These are phyloP conservation scores for Trichopus zeylanicus DNA, from an alignment of 116 monocot species.

Conservation along the genomic window DNA sequence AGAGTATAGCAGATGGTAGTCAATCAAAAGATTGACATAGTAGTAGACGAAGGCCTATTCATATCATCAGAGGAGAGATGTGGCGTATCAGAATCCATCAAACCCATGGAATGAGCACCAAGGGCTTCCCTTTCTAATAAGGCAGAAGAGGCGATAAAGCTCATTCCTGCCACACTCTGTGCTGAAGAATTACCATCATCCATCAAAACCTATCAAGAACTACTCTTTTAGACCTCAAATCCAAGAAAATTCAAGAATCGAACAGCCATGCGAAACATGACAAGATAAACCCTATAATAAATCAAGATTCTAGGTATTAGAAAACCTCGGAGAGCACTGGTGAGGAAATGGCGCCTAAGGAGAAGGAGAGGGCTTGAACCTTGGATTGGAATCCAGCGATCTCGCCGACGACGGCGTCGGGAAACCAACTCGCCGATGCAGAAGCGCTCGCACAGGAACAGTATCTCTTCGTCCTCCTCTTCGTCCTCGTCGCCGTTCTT, in stretches of 20 bases:
- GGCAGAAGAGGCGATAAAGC: conserved; percentile 23
- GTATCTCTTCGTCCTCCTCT: conserved; percentile 16
- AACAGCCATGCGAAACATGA: too few species aligned
- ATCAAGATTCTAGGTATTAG: background rate
- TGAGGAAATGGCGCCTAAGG: conserved; percentile 15
- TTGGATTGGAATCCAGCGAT: conserved; percentile 24
- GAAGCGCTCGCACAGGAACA: conserved; percentile 41
- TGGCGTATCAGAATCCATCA: background rate
- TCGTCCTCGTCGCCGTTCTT: conserved; percentile 44
- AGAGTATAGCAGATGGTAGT: too few species aligned
- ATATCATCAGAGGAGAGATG: conserved; percentile 16
- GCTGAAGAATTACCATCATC: conserved; percentile 25
- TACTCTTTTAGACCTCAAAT: background rate
- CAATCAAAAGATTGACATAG: too few species aligned
- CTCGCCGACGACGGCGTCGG: conserved; percentile 36
- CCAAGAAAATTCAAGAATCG: background rate
- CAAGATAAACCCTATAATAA: too few species aligned
- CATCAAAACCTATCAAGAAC: background rate
- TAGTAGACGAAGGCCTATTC: too few species aligned
- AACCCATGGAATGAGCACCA: conserved; percentile 15
- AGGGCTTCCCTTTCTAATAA: conserved; percentile 33
- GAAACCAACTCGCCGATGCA: background rate
- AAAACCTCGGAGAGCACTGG: conserved; percentile 9
- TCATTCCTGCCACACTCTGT: conserved; percentile 27
- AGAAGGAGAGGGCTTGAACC: conserved; percentile 18